Base-by-base conservation (phyloP, 1,284 basidiomycete species). In the Cystobasidium sp. region DNA sequence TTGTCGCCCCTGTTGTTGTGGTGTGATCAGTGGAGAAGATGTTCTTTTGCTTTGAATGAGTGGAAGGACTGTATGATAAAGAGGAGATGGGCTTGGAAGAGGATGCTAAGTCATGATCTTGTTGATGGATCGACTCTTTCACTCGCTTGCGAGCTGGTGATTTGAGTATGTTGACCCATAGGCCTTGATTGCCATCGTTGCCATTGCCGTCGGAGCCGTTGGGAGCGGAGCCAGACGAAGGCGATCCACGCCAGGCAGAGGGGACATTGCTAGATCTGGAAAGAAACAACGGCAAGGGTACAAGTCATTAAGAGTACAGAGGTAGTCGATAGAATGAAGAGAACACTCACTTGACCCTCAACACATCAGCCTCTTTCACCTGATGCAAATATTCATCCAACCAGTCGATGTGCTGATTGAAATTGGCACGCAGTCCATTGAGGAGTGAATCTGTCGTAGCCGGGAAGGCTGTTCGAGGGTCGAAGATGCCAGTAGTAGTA, bases 151-250 rank as follows among this genome's bases (percentile, higher is more conserved):
- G 22, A n/a, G 59, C 69, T n/a, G 69, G 69, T 39, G 69, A 71
- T 22, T 64, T 71, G 59, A 71, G 69, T n/a, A 71, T 46, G 43
- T 71, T 56, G 3, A 43, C 51, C 64, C 64, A 66, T 31, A 59
- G 56, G 39, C 56, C 56, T 41, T 31, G 31, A 31, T 31, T 31
- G 31, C 31, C 31, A 31, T 31, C 31, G 5, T 31, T 31, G 31
- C 31, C 31, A 31, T 31, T 31, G 31, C 31, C 31, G 31, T 31
- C 5, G 1, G 31, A 31, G 14, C 24, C 53, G n/a, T 37, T 44
- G 20, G 62, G 22, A 8, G 62, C 20, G 20, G 37, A 41, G 39
- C 5, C 20, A n/a, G 52, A 24, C 3, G 61, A 47, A 8, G 16
- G 41, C 44, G 41, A 9, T 9, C 22, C 44, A 61, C 43, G 44